Percentiles rank a stretch among this genome's conserved stretches.
phyloP scores from a whole-genome alignment of 2,329 filamentous ascomycete species.

The Pseudogymnoascus sp. region DNA sequence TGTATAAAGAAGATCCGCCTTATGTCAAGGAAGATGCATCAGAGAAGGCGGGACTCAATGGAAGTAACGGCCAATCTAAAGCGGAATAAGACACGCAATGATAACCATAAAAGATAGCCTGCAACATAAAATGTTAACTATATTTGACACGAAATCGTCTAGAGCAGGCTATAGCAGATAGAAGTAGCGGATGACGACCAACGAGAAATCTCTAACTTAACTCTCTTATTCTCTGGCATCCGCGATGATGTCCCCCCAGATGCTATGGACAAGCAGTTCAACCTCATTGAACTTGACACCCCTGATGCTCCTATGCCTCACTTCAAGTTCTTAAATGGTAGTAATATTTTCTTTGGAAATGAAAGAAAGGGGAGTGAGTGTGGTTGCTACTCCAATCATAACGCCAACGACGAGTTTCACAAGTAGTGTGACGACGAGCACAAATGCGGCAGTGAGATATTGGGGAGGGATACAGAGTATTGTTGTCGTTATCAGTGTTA shows the following conservation, averaged over 20 bases:
- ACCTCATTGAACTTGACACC: background rate
- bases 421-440: background rate
- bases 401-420: background rate
- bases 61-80: background rate
- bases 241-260: background rate
- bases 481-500: conserved; percentile 27
- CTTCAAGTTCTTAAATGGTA: background rate
- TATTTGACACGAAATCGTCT: background rate
- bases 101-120: background rate
- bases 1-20: conserved; percentile 47
- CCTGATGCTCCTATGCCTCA: background rate
- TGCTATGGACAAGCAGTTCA: background rate
- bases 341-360: background rate
- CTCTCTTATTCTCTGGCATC: background rate
- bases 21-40: conserved; percentile 35
- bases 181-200: conserved; percentile 1
- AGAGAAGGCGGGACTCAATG: background rate
- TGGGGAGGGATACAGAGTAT: conserved; percentile 41
- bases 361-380: background rate
- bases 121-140: background rate
- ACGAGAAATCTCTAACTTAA: background rate
- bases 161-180: background rate
- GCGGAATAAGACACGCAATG: background rate
- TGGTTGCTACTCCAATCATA: background rate
- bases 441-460: background rate